Evolutionary conservation across 805 yeast species (phyloP).

Genomic region (Suhomyces sp.): DNA sequence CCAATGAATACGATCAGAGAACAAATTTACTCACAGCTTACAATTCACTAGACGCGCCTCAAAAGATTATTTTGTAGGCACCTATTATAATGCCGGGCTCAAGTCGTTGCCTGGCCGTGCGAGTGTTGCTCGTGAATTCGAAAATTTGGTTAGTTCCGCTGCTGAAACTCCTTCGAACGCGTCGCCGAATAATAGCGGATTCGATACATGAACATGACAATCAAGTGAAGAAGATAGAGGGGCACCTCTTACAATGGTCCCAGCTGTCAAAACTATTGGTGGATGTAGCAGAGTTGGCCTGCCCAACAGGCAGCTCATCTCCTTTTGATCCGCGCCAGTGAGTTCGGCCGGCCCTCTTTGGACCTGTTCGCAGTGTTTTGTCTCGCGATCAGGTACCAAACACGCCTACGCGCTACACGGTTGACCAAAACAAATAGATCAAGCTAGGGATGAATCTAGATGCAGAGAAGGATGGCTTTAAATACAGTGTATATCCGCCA

Average conservation of each 20-base stretch:
- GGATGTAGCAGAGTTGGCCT: neutral
- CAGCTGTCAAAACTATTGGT: neutral
- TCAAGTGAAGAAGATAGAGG: neutral
- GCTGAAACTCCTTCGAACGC: neutral
- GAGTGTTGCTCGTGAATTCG: neutral
- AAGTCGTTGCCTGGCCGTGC: neutral
- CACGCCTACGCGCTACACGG: conserved; percentile 1
- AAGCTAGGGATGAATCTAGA: neutral
- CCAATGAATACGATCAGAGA: neutral
- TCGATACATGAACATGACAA: neutral
- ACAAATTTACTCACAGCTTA: neutral
- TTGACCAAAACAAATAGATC: neutral
- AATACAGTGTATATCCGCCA: neutral
- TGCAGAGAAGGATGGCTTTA: neutral
- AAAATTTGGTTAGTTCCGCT: neutral
- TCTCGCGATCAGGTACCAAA: neutral
- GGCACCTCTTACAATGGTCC: neutral
- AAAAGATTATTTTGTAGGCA: neutral
- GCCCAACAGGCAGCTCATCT: neutral
- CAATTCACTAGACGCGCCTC: neutral
- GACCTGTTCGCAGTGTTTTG: neutral
- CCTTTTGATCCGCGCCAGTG: neutral
- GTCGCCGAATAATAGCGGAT: neutral
- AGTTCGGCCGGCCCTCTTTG: too few relatives aligned
- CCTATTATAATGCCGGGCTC: neutral